Evolutionary conservation across 2,329 filamentous ascomycete species (phyloP).

Genomic region (Dichotomopilus funicola): DNA sequence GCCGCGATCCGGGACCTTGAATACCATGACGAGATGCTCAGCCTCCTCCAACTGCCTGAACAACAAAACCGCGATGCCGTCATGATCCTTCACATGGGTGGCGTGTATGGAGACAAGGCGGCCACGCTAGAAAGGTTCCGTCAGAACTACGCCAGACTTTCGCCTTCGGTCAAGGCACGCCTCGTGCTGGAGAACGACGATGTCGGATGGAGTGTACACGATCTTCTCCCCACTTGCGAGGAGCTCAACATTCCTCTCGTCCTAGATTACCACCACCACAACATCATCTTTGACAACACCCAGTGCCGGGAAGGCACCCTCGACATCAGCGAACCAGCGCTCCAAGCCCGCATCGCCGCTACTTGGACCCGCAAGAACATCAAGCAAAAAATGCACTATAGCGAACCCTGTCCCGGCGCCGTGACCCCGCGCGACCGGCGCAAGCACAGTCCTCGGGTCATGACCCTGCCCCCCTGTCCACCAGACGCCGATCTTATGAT

Average conservation of each 20-base stretch:
- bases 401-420: conserved; percentile 69
- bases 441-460: conserved; percentile 78
- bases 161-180: conserved; percentile 66
- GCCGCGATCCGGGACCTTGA: conserved; percentile 75
- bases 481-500: conserved; percentile 96
- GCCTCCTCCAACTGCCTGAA: conserved; percentile 66
- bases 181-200: conserved; percentile 93
- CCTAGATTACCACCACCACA: conserved; percentile 92
- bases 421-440: conserved; percentile 71
- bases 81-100: conserved; percentile 93
- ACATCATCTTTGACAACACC: conserved; percentile 74
- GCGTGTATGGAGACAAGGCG: conserved; percentile 78
- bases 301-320: conserved; percentile 75
- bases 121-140: conserved; percentile 74
- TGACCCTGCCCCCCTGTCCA: conserved; percentile 73
- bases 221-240: conserved; percentile 82
- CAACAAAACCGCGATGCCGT: conserved; percentile 80
- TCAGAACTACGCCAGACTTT: conserved; percentile 61
- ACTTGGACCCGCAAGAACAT: conserved; percentile 84
- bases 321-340: conserved; percentile 58
- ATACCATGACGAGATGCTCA: conserved; percentile 82
- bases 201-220: conserved; percentile 86
- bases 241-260: conserved; percentile 91
- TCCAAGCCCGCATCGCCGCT: conserved; percentile 70
- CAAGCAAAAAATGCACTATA: conserved; percentile 95